Conservation (phyloP, 495 filamentous ascomycete species). For the Aspergillus kassunensis region DNA sequence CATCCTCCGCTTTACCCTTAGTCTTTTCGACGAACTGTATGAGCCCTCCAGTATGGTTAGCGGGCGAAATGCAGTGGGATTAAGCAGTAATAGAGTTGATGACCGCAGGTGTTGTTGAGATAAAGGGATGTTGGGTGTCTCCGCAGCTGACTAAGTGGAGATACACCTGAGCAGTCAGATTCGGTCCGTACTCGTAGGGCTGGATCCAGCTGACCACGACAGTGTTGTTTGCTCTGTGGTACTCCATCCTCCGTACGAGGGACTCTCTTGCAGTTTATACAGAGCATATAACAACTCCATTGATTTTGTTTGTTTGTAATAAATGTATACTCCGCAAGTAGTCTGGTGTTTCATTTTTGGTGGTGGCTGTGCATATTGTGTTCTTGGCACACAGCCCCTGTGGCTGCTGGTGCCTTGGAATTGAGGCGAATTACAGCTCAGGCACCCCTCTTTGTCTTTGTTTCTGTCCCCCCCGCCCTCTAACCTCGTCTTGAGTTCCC, state of each 20-base stretch:
- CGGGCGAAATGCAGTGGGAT: conserved; percentile 23
- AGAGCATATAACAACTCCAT: too few species aligned
- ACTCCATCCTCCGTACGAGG: too few species aligned
- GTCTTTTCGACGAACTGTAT: conserved; percentile 29
- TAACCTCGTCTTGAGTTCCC: too few species aligned
- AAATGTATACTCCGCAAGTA: too few species aligned
- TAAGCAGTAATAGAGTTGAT: conserved; percentile 6
- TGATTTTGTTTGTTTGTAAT: too few species aligned
- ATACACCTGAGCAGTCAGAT: too few species aligned
- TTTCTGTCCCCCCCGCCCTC: too few species aligned
- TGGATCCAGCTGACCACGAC: not conserved
- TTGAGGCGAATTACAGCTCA: too few species aligned
- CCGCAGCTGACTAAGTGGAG: conserved; percentile 17
- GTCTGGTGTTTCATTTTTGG: not conserved
- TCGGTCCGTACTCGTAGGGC: not conserved
- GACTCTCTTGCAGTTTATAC: too few species aligned
- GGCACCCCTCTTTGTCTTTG: conserved; percentile 15
- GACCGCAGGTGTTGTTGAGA: conserved; percentile 9
- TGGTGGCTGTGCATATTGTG: conserved; percentile 1
- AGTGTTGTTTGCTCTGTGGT: too few species aligned
- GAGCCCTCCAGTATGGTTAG: conserved; percentile 31
- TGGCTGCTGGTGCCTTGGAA: too few species aligned
- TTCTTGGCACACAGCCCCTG: conserved; percentile 14
- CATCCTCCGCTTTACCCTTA: conserved; percentile 40
- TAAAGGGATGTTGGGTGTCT: conserved; percentile 19